These are phyloP conservation scores for Blastobotrys americana DNA, from an alignment of 805 yeast species.

Conservation along the genomic window DNA sequence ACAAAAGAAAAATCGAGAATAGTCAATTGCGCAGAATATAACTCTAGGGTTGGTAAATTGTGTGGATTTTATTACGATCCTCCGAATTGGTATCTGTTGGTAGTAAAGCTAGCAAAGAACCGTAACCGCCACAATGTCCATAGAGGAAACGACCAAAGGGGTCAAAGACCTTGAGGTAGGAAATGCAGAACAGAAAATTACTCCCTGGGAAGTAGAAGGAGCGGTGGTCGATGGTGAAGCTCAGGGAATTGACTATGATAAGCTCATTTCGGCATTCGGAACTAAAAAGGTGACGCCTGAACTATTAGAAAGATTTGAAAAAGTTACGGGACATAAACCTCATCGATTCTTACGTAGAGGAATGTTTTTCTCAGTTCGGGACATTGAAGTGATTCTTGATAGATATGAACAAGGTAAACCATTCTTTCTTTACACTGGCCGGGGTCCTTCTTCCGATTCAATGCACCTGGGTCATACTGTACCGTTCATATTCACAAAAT, in stretches of 20 bases:
- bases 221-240: conserved; percentile 92
- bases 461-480: conserved; percentile 97
- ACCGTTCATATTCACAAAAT: conserved; percentile 91
- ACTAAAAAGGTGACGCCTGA: conserved; percentile 65
- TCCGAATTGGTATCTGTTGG: not conserved
- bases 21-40: too few relatives aligned
- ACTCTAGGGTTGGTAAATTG: too few relatives aligned
- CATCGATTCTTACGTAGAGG: conserved; percentile 89
- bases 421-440: conserved; percentile 91
- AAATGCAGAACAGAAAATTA: conserved; percentile 45
- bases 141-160: not conserved
- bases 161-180: conserved; percentile 1
- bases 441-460: conserved; percentile 92
- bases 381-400: conserved; percentile 58
- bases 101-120: not conserved
- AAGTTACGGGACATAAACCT: conserved; percentile 83
- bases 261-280: conserved; percentile 80
- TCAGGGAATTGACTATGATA: conserved; percentile 89
- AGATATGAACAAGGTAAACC: conserved; percentile 92
- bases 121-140: not conserved
- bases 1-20: too few relatives aligned
- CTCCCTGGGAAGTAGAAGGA: conserved; percentile 99
- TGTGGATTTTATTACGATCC: not conserved
- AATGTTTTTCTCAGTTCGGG: conserved; percentile 82
- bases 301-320: conserved; percentile 64